Conservation (phyloP, 805 yeast genomes). For the Saturnispora serradocipensis region DNA sequence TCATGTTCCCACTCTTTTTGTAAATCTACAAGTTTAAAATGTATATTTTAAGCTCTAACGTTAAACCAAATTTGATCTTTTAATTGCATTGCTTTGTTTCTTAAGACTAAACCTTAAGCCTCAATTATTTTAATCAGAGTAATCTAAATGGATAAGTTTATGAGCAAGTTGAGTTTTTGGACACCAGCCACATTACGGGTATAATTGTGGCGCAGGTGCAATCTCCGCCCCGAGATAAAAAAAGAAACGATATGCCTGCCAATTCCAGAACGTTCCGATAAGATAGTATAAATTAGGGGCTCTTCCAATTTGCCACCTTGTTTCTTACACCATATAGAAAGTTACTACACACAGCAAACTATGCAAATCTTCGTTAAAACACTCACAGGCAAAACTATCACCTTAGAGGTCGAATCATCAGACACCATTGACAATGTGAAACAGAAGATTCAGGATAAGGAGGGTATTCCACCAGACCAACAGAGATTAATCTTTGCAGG, state of each 20-base stretch:
- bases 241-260: neutral
- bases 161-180: neutral
- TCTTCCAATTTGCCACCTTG: neutral
- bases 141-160: no score
- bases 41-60: no score
- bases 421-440: constrained; percentile 94
- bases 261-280: constrained; percentile 5
- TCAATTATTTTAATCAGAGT: no score
- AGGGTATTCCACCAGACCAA: constrained; percentile 52
- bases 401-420: constrained; percentile 78
- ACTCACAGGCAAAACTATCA: constrained; percentile 97
- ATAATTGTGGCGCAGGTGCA: neutral
- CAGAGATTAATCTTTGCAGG: constrained; percentile 39
- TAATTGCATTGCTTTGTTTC: no score
- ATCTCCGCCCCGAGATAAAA: neutral
- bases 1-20: no score
- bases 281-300: neutral
- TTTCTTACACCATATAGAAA: neutral
- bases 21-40: no score
- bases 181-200: neutral
- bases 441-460: constrained; percentile 92
- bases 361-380: constrained; percentile 99
- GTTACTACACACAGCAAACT: constrained; percentile 33
- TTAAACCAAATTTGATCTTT: no score
- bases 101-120: no score